A percentile compares a stretch with the other conserved stretches of the same genome.
These are phyloP conservation scores for Umbelopsis isabellina DNA, from an alignment of 192 early-diverging fungal genomes.

Conservation along the genomic window DNA sequence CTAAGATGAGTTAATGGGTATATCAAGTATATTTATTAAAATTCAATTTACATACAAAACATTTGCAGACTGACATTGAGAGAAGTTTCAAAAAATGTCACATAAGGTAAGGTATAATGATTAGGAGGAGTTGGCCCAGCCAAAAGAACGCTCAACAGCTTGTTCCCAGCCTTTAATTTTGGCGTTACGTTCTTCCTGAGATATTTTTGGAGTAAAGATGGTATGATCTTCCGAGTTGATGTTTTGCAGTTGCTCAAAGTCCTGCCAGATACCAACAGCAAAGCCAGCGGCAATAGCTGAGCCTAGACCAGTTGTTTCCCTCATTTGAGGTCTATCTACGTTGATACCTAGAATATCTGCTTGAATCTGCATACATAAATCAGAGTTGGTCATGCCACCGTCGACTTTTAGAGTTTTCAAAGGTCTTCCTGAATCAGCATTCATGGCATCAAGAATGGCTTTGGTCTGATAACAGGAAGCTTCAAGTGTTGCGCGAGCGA, in stretches of 20 bases:
- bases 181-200: conserved; percentile 58
- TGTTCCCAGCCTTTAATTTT: conserved; percentile 73
- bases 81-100: neutral
- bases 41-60: conserved; percentile 15
- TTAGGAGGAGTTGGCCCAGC: conserved; percentile 47
- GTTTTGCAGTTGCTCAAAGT: conserved; percentile 54
- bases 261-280: conserved; percentile 67
- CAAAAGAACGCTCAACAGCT: conserved; percentile 71
- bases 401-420: conserved; percentile 86
- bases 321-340: conserved; percentile 83
- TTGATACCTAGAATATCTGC: conserved; percentile 81
- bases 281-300: conserved; percentile 90
- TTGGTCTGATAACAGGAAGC: conserved; percentile 89
- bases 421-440: conserved; percentile 69
- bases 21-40: conserved; percentile 15
- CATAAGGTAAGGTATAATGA: neutral
- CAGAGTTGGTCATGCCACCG: conserved; percentile 92
- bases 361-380: conserved; percentile 92
- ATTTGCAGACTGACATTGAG: neutral
- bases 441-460: conserved; percentile 90
- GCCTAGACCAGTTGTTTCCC: conserved; percentile 91
- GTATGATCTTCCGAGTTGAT: conserved; percentile 53
- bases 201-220: conserved; percentile 51
- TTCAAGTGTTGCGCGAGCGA: conserved; percentile 88
- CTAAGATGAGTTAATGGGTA: neutral